A percentile compares a stretch with the other conserved stretches of the same genome.
Conservation (phyloP, 106 monocot genomes). For the Dioscorea zingiberensis region DNA sequence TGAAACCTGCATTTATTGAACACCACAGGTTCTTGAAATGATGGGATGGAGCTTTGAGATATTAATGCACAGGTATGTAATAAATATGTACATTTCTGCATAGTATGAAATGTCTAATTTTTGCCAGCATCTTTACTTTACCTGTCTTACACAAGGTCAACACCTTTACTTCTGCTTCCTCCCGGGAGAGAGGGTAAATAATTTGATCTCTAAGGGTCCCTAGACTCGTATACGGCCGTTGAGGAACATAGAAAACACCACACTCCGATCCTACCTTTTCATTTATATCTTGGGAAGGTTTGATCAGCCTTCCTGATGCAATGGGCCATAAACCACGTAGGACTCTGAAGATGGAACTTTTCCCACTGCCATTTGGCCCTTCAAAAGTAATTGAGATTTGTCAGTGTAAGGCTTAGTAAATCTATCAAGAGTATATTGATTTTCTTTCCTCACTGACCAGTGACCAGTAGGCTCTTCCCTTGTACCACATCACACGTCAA, state of each 20-base stretch:
- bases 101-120: too few relatives aligned
- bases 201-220: conserved; percentile 99
- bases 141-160: conserved; percentile 31
- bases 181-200: conserved; percentile 87
- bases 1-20: conserved; percentile 20
- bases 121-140: conserved; percentile 20
- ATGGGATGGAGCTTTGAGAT: too few relatives aligned
- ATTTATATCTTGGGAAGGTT: conserved; percentile 36
- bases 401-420: background rate
- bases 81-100: too few relatives aligned
- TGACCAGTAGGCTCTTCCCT: conserved; percentile 87
- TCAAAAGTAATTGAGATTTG: conserved; percentile 16
- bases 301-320: conserved; percentile 59
- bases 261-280: conserved; percentile 19
- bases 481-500: conserved; percentile 68
- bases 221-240: conserved; percentile 87
- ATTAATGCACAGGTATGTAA: too few relatives aligned
- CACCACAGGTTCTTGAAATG: too few relatives aligned
- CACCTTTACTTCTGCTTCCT: conserved; percentile 71
- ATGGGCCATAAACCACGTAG: conserved; percentile 88
- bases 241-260: conserved; percentile 76
- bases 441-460: conserved; percentile 45
- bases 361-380: conserved; percentile 99
- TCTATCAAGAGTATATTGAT: background rate
- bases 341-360: conserved; percentile 94